These are phyloP conservation scores for Fonsecaea monophora DNA, from an alignment of 2,329 filamentous ascomycete genomes.

Conservation along the genomic window DNA sequence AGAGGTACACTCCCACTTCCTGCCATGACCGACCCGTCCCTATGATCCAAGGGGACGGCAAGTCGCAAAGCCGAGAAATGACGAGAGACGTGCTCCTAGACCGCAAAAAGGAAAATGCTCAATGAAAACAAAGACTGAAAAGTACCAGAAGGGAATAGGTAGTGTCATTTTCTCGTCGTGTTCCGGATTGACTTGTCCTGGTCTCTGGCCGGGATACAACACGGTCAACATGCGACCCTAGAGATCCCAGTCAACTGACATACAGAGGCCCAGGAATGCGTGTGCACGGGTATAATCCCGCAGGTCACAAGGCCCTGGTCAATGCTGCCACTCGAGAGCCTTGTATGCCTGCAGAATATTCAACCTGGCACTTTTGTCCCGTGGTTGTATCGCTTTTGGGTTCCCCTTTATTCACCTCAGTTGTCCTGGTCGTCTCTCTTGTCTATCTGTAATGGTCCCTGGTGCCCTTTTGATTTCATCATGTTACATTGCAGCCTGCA, in stretches of 20 bases:
- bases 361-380: conserved; percentile 14
- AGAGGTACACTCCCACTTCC: neutral
- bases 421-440: neutral
- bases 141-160: neutral
- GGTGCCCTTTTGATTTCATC: neutral
- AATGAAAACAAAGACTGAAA: conserved; percentile 4
- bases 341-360: conserved; percentile 3
- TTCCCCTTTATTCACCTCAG: neutral
- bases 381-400: conserved; percentile 7
- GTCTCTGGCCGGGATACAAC: neutral
- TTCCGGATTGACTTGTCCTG: conserved; percentile 1
- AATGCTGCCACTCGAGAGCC: conserved; percentile 8
- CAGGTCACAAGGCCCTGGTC: neutral
- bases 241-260: neutral
- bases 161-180: neutral
- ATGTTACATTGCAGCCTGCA: conserved; percentile 21
- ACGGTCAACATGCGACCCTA: neutral
- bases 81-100: neutral
- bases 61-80: neutral
- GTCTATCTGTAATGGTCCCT: conserved; percentile 7
- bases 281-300: neutral
- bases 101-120: conserved; percentile 8
- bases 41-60: neutral
- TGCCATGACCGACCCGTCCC: conserved; percentile 2
- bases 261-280: neutral